Conservation (phyloP, 257 asterid species). For the Anisodus tanguticus region DNA sequence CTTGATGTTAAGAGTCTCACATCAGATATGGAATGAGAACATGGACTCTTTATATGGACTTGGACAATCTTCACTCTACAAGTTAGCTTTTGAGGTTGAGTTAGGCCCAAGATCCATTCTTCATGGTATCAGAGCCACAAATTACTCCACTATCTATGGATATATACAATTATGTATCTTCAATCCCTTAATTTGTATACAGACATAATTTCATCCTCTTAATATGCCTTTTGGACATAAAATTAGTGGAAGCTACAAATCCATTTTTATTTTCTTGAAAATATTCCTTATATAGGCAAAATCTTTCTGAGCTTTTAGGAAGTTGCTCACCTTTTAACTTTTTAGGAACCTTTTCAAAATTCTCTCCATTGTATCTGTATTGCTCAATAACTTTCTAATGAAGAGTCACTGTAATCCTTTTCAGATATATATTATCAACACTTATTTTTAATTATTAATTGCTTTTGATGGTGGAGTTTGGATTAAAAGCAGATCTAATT, state of each 20-base stretch:
- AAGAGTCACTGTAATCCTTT: not conserved
- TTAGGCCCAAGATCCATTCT: no score
- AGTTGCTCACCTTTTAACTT: not conserved
- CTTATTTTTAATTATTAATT: no score
- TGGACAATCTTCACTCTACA: no score
- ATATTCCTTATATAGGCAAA: not conserved
- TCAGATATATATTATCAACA: not conserved
- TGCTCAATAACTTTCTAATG: not conserved
- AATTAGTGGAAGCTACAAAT: conserved; percentile 6
- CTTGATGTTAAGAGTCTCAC: no score
- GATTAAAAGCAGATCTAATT: no score
- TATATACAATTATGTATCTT: no score
- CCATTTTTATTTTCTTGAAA: conserved; percentile 1
- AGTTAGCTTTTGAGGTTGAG: no score
- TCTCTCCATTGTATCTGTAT: not conserved
- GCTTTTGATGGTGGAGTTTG: no score
- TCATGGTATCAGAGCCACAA: no score
- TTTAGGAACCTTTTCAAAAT: not conserved
- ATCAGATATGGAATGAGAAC: no score
- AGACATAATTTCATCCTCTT: not conserved
- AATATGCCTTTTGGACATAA: not conserved
- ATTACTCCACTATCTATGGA: no score
- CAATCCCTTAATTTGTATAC: not conserved
- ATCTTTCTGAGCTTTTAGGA: not conserved
- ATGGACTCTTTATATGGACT: no score